phyloP scores from a whole-genome alignment of 225 moss, liverwort and hornwort genomes.

The Polytrichum formosum region DNA sequence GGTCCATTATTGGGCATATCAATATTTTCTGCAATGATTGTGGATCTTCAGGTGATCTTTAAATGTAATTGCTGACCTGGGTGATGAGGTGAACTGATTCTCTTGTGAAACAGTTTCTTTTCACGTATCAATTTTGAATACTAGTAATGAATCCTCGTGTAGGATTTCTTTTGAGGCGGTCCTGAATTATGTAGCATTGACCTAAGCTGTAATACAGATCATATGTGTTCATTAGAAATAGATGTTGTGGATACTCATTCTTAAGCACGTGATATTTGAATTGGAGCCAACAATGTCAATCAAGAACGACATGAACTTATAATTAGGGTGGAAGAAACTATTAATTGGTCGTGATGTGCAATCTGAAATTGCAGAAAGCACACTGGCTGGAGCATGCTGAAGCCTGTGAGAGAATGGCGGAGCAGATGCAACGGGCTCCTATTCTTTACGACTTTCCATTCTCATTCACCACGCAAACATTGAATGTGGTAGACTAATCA shows the following conservation, averaged over 20 bases:
- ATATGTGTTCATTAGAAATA: no score
- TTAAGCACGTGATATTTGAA: no score
- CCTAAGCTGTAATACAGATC: no score
- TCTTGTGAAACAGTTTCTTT: neutral
- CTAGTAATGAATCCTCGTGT: neutral
- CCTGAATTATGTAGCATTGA: no score
- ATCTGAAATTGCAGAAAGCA: conserved; percentile 36
- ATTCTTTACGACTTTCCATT: conserved; percentile 78
- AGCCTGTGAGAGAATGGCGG: conserved; percentile 67
- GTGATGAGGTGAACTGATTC: neutral
- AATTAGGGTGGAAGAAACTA: neutral
- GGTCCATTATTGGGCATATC: no score
- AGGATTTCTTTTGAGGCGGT: neutral
- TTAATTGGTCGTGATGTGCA: neutral
- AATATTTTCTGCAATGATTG: no score
- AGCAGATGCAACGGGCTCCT: conserved; percentile 72
- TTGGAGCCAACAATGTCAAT: no score
- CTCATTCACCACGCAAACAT: conserved; percentile 47
- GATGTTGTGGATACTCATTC: no score
- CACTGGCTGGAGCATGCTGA: conserved; percentile 75
- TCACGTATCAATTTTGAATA: neutral
- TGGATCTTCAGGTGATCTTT: no score
- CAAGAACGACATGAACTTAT: no score
- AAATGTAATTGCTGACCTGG: no score
- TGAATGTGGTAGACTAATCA: conserved; percentile 29